Evolutionary conservation across 2,329 filamentous ascomycete genomes (phyloP), one percentile per base, ranked within the genome.

Genomic region (Penicillium sp.): DNA sequence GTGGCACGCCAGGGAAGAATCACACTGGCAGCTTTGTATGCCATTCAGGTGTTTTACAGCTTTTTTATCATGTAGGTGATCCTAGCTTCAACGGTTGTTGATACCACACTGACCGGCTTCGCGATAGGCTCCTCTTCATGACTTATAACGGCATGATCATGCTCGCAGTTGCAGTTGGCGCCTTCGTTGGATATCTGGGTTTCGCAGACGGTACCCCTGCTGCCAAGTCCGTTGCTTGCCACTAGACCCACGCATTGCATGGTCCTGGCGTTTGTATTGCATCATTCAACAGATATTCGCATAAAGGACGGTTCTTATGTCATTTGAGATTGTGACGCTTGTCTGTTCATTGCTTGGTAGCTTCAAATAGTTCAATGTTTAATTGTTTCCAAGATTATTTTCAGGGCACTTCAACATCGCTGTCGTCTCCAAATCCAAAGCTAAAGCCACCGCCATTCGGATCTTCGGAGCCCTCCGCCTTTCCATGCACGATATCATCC

Each of bases 81-180:
- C 49, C 18, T 28, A 2, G 6, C 5, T 34, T 44, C 8, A 2
- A 23, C 10, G 16, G 5, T 15, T 26, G 28, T 42, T 9, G 38
- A 16, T 28, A 29, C 21, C 31, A 46, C 21, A 10, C 29, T 31
- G 16, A 29, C 43, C 18, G 18, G 36, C 16, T 31, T 31, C 43
- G 33, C 29, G 53, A 6, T 54, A 97, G 93, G 94, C 80, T 99
- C 56, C 76, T 99, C 21, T 99, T 99, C 75, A 99, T 99, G 94
- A 99, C 94, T n/a, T 99, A 99, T 76, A 99, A 99, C 67, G 94
- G 94, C 51, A 95, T 89, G 86, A 86, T 99, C 62, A 99, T 99
- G 94, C 74, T 95, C 61, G 84, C 93, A 3, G 92, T 97, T 15
- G 88, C 88, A 0, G 77, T 95, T 9, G 94, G 94, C 15, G 92